Percentiles rank a stretch among this genome's conserved stretches.
Evolutionary conservation across 2,329 filamentous ascomycete genomes (phyloP).

Genomic region (Hirsutella thompsonii): DNA sequence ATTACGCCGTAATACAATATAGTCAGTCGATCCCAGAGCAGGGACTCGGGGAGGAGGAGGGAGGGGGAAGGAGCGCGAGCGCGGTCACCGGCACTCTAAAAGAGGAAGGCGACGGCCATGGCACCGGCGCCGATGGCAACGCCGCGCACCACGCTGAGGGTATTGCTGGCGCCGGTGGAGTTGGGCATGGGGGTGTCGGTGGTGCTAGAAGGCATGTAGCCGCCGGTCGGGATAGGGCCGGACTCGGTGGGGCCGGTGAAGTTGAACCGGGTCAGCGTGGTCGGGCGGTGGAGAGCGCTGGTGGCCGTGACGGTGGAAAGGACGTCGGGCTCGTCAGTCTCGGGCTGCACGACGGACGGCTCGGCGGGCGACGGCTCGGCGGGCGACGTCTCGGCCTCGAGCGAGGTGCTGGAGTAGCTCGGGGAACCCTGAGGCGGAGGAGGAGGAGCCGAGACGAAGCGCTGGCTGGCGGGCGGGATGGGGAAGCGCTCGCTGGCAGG

Average conservation of each 20-base stretch:
- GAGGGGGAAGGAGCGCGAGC: too few species aligned
- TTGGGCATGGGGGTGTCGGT: constrained; percentile 9
- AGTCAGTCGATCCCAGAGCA: background rate
- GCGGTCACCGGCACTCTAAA: constrained; percentile 8
- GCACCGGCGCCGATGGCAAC: constrained; percentile 13
- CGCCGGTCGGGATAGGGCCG: background rate
- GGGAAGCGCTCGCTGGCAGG: too few species aligned
- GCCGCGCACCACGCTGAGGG: constrained; percentile 9
- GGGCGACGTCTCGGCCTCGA: background rate
- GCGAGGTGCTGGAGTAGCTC: background rate
- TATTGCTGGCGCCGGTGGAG: constrained; percentile 17
- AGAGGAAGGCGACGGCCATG: constrained; percentile 13
- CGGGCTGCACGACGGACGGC: background rate
- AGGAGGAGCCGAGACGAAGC: constrained; percentile 1
- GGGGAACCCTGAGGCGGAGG: too few species aligned
- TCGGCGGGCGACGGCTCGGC: background rate
- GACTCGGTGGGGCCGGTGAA: constrained; percentile 7
- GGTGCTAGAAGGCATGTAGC: constrained; percentile 2
- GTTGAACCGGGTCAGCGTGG: constrained; percentile 9
- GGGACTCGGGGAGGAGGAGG: too few species aligned
- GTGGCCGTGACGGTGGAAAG: constrained; percentile 7
- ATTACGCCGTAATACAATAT: background rate
- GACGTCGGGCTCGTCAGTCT: background rate
- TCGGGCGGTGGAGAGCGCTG: constrained; percentile 7
- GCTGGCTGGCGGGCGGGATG: too few species aligned